These are phyloP conservation scores for Xanthoparmelia taractica DNA, from an alignment of 495 filamentous ascomycete species.

Conservation along the genomic window DNA sequence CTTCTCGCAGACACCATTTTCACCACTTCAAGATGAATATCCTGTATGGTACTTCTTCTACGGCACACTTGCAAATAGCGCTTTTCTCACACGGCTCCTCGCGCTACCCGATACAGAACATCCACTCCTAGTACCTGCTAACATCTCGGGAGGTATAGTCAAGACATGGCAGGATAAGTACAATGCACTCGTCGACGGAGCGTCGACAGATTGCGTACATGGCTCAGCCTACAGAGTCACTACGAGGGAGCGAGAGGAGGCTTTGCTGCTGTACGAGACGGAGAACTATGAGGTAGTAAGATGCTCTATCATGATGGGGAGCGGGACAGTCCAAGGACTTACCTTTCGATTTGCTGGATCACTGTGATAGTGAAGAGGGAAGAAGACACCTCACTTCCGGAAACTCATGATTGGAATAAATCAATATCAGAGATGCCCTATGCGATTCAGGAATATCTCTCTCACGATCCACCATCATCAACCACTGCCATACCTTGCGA, in stretches of 20 bases:
- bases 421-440: no score
- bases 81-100: constrained; percentile 26
- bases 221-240: constrained; percentile 34
- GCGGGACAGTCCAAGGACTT: constrained; percentile 1
- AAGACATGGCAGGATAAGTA: constrained; percentile 37
- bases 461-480: no score
- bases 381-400: no score
- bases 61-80: constrained; percentile 30
- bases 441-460: no score
- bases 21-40: constrained; percentile 30
- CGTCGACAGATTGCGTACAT: constrained; percentile 17
- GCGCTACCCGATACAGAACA: constrained; percentile 9
- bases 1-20: no score
- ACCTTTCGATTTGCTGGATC: constrained; percentile 19
- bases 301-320: constrained; percentile 29
- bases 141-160: constrained; percentile 28
- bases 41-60: constrained; percentile 43
- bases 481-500: no score
- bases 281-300: constrained; percentile 38
- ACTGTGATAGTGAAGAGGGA: not conserved
- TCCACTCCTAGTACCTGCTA: constrained; percentile 21
- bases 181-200: constrained; percentile 35
- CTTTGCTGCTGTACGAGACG: constrained; percentile 34
- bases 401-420: no score
- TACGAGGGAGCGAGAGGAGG: constrained; percentile 33